Evolutionary conservation across 2,329 filamentous ascomycete genomes (phyloP), one percentile per base, ranked within the genome.

Genomic region (Venturia effusa): DNA sequence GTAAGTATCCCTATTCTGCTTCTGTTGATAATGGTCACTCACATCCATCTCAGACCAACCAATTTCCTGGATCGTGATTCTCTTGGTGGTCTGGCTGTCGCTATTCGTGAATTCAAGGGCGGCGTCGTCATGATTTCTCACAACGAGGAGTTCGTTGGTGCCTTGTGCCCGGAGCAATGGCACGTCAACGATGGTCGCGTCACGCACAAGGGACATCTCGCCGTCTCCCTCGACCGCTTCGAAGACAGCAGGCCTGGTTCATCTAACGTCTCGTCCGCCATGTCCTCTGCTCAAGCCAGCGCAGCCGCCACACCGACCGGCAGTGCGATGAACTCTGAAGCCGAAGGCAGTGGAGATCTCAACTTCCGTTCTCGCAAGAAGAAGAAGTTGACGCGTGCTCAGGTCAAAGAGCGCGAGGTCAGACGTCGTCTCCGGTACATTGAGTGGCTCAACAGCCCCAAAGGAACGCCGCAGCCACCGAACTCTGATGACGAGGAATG

Each of bases 21-120:
- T n/a, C 15, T 27, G 4, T 17, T 30, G 11, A 40, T 22, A 19
- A 62, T 8, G 4, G 5, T 8, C 37, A 37, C 60, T 62, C 51
- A 62, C 40, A 39, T 13, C 8, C 17, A n/a, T 37, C 10, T 8
- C 41, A 62, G 60, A 79, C 94, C 94, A 65, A 97, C 94, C 75
- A 99, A 99, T 81, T 99, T 97, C 84, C 86, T 99, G 81, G 94
- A 99, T 74, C 92, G 94, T 70, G 94, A 99, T 79, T 96, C 92
- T 19, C 87, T 99, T 22, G 95, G 94, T 73, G 94, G 93, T 76
- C 84, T 99, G 64, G 92, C 94, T n/a, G 92, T 96, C 48, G 94
- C 94, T 68, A 97, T 99, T 72, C 90, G 92, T 69, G 94, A 97
- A 74, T 99, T 95, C 85, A 95, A 92, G 81, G 94, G 94, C 69